These are phyloP conservation scores for Heliosperma pusillum DNA, from an alignment of 148 eudicot genomes.

Conservation along the genomic window DNA sequence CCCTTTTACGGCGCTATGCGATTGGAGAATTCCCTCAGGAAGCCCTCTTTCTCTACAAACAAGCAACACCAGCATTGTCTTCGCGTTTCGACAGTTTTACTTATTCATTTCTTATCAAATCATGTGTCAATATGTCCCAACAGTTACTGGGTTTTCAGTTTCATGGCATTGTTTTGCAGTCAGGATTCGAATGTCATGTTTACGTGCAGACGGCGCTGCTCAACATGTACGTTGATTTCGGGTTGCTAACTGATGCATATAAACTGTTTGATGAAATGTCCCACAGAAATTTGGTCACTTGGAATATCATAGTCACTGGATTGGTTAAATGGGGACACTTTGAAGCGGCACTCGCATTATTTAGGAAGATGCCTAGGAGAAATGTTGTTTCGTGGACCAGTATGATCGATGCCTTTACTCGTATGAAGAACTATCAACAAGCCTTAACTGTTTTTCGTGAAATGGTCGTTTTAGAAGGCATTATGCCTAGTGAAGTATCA, in stretches of 20 bases:
- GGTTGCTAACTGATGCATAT: slow-evolving; percentile 34
- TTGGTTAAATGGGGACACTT: slow-evolving; percentile 45
- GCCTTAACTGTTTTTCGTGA: slow-evolving; percentile 44
- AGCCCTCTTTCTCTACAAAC: slow-evolving; percentile 49
- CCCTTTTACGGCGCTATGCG: slow-evolving; percentile 51
- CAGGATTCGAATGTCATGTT: slow-evolving; percentile 43
- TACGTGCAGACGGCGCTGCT: slow-evolving; percentile 59
- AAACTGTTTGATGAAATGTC: slow-evolving; percentile 71
- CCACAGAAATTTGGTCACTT: slow-evolving; percentile 51
- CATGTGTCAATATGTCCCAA: slow-evolving; percentile 31
- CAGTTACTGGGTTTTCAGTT: slow-evolving; percentile 28
- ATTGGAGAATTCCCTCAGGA: slow-evolving; percentile 38
- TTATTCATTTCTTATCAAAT: slow-evolving; percentile 57
- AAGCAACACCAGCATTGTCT: slow-evolving; percentile 18
- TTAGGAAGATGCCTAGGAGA: slow-evolving; percentile 47
- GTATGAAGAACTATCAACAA: slow-evolving; percentile 30
- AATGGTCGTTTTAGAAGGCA: slow-evolving; percentile 40
- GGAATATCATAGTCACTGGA: slow-evolving; percentile 71
- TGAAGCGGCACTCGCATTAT: slow-evolving; percentile 35
- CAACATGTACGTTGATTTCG: slow-evolving; percentile 47
- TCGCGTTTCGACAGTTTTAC: slow-evolving; percentile 48
- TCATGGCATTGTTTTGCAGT: slow-evolving; percentile 32
- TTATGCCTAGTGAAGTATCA: slow-evolving; percentile 53
- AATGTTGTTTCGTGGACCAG: slow-evolving; percentile 72
- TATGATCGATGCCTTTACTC: slow-evolving; percentile 52